Evolutionary conservation across 345 rosid species (phyloP).

Genomic region (Arabidopsis arenosa): DNA sequence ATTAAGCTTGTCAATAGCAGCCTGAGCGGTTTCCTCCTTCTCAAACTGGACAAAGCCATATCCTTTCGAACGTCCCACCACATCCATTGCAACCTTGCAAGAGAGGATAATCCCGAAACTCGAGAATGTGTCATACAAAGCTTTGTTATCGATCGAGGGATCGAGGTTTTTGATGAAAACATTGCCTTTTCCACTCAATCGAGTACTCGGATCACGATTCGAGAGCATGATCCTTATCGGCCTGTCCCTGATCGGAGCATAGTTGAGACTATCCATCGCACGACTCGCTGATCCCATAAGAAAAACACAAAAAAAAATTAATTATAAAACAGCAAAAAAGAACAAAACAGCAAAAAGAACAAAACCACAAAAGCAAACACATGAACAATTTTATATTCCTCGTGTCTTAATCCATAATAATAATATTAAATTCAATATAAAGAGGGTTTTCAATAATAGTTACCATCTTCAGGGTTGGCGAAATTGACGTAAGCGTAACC

Average conservation of each 20-base stretch:
- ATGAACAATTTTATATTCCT: not conserved
- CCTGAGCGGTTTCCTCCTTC: conserved; percentile 59
- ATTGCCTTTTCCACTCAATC: conserved; percentile 69
- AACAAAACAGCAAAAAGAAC: not conserved
- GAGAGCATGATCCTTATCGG: conserved; percentile 78
- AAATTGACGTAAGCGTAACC: conserved; percentile 78
- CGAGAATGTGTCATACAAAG: conserved; percentile 59
- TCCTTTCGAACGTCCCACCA: conserved; percentile 55
- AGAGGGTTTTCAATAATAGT: not conserved
- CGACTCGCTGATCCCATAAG: conserved; percentile 51
- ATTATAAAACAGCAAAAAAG: not conserved
- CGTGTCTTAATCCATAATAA: conserved; percentile 12
- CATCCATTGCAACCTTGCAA: conserved; percentile 67
- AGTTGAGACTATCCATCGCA: conserved; percentile 67
- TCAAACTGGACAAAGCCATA: conserved; percentile 82
- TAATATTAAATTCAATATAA: conserved; percentile 1
- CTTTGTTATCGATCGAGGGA: conserved; percentile 59
- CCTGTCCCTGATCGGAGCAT: conserved; percentile 60
- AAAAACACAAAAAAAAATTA: not conserved
- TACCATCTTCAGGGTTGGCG: conserved; percentile 61
- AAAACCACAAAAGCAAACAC: not conserved
- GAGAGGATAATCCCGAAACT: conserved; percentile 65
- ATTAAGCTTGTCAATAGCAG: conserved; percentile 58
- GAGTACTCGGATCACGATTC: conserved; percentile 67
- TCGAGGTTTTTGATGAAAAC: conserved; percentile 83